Conservation (phyloP, 139 green algal species). For the Picochlorum costavermella region DNA sequence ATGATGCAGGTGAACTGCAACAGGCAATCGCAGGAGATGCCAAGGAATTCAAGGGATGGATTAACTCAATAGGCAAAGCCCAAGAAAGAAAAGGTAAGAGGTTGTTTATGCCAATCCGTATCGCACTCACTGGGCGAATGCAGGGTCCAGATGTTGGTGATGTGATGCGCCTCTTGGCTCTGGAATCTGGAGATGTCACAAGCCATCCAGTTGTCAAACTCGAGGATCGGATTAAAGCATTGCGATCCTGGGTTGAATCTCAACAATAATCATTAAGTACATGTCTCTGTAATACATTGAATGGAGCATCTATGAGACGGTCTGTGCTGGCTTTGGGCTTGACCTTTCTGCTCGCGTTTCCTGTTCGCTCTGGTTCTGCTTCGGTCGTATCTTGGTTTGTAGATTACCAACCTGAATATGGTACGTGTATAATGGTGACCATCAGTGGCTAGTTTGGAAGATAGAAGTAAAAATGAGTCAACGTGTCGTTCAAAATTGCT, state of each 20-base stretch:
- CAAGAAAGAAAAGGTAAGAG: conserved; percentile 94
- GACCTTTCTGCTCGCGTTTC: too few species aligned
- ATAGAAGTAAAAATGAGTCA: too few species aligned
- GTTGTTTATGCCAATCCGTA: conserved; percentile 94
- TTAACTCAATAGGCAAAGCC: conserved; percentile 89
- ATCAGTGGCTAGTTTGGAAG: too few species aligned
- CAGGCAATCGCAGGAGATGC: conserved; percentile 51
- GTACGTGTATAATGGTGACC: too few species aligned
- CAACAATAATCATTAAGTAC: conserved; percentile 7
- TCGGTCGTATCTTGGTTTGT: too few species aligned
- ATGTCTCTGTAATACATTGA: neutral
- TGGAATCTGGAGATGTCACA: conserved; percentile 52
- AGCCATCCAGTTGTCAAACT: conserved; percentile 47
- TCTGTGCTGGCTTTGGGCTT: too few species aligned
- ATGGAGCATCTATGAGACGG: too few species aligned
- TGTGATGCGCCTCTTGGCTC: conserved; percentile 58
- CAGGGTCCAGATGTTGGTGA: conserved; percentile 82
- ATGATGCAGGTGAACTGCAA: conserved; percentile 70
- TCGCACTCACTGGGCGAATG: conserved; percentile 81
- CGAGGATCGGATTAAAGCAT: conserved; percentile 47
- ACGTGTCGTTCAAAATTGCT: too few species aligned
- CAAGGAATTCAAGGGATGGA: conserved; percentile 74
- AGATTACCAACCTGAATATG: too few species aligned
- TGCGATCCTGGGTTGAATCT: conserved; percentile 39
- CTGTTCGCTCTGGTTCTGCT: too few species aligned